A percentile compares a stretch with the other conserved stretches of the same genome.
Evolutionary conservation across 2,329 filamentous ascomycete genomes (phyloP).

Genomic region (Talaromyces sp.): DNA sequence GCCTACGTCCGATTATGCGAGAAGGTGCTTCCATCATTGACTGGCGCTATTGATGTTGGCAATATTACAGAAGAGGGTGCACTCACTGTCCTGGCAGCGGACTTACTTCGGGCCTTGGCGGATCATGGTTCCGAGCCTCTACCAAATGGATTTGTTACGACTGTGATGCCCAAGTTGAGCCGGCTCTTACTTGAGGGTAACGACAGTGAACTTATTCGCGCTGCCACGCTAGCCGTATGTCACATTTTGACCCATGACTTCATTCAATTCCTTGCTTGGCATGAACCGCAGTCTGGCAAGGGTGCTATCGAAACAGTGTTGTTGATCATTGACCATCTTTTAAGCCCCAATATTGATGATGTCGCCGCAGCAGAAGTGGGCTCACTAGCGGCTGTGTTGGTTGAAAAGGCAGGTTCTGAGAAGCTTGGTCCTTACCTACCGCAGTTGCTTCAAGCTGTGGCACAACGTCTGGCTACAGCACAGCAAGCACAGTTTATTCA

Average conservation of each 20-base stretch:
- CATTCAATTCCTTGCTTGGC: constrained; percentile 84
- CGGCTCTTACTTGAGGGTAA: constrained; percentile 75
- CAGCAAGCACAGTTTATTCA: constrained; percentile 89
- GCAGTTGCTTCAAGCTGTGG: constrained; percentile 85
- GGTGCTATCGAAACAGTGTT: constrained; percentile 85
- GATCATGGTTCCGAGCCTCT: constrained; percentile 82
- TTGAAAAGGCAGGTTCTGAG: constrained; percentile 91
- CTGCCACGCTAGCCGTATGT: constrained; percentile 81
- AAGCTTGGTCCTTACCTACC: constrained; percentile 85
- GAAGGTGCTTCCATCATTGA: constrained; percentile 84
- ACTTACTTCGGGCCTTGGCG: constrained; percentile 76
- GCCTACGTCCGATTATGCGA: constrained; percentile 76
- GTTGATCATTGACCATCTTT: constrained; percentile 85
- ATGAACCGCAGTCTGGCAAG: constrained; percentile 71
- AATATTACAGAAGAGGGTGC: constrained; percentile 76
- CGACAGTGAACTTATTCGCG: constrained; percentile 86
- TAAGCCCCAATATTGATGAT: constrained; percentile 82
- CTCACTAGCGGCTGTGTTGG: constrained; percentile 86
- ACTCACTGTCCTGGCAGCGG: constrained; percentile 80
- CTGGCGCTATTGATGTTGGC: constrained; percentile 83
- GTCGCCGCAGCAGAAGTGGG: constrained; percentile 95
- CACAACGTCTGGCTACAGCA: constrained; percentile 76
- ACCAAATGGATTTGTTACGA: constrained; percentile 79
- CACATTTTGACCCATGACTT: constrained; percentile 88
- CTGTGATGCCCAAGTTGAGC: constrained; percentile 83